Conservation (phyloP, 2,329 filamentous ascomycete genomes). For the Phoma sp. region DNA sequence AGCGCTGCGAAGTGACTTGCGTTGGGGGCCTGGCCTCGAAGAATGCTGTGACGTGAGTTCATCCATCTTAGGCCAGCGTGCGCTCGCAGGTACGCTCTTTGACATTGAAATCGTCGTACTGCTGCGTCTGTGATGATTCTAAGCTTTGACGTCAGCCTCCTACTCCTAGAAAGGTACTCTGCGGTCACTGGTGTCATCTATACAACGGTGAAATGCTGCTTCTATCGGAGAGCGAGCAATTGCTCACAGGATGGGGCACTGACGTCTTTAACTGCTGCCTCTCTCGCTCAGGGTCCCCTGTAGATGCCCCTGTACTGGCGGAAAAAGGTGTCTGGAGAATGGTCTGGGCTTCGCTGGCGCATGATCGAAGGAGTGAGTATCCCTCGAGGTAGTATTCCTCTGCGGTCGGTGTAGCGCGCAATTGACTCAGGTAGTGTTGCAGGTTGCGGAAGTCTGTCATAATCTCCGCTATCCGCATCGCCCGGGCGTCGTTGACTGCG, state of each 20-base stretch:
- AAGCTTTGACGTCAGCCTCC: constrained; percentile 29
- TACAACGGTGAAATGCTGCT: not conserved
- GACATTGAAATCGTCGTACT: constrained; percentile 67
- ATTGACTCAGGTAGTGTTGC: constrained; percentile 64
- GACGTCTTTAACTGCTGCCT: constrained; percentile 66
- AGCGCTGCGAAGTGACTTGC: constrained; percentile 58
- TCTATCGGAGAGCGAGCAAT: not conserved
- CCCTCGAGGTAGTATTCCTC: constrained; percentile 67
- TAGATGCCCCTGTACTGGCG: constrained; percentile 50
- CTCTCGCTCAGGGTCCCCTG: constrained; percentile 60
- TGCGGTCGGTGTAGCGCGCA: constrained; percentile 59
- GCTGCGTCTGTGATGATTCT: constrained; percentile 69
- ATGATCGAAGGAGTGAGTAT: constrained; percentile 65
- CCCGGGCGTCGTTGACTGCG: constrained; percentile 69
- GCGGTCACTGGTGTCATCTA: constrained; percentile 5
- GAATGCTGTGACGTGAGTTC: constrained; percentile 59
- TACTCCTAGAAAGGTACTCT: not conserved
- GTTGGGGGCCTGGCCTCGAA: constrained; percentile 60
- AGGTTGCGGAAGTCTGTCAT: constrained; percentile 70
- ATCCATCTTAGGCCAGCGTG: constrained; percentile 67
- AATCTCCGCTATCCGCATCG: constrained; percentile 68
- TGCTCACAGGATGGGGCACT: constrained; percentile 19
- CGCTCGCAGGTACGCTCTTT: constrained; percentile 66
- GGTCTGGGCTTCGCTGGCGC: constrained; percentile 61
- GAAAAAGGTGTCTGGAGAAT: constrained; percentile 63